phyloP scores from a whole-genome alignment of 2,329 filamentous ascomycete species.

The Fusarium duplospermum region DNA sequence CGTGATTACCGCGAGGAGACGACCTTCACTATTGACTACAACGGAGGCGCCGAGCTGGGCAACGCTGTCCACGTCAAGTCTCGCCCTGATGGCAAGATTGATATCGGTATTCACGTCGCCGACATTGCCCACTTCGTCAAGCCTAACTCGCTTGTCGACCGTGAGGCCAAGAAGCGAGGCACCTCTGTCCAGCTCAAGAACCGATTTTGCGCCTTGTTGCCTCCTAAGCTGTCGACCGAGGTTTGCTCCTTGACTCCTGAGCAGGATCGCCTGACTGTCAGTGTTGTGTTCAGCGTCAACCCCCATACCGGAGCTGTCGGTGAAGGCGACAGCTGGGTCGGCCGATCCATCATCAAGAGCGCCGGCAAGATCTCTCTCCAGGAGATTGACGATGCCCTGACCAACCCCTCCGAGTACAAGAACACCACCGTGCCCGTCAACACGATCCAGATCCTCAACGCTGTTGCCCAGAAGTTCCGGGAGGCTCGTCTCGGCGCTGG shows the following conservation, averaged over 20 bases:
- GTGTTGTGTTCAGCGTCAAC: constrained; percentile 92
- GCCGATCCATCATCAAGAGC: constrained; percentile 94
- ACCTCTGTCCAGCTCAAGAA: constrained; percentile 96
- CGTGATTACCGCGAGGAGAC: constrained; percentile 92
- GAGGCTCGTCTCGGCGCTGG: constrained; percentile 86
- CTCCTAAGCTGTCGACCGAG: constrained; percentile 84
- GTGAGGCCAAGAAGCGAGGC: constrained; percentile 97
- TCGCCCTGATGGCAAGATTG: constrained; percentile 84
- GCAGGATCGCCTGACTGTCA: constrained; percentile 91
- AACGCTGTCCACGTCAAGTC: constrained; percentile 94
- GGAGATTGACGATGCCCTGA: constrained; percentile 86
- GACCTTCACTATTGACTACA: constrained; percentile 92
- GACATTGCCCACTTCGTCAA: constrained; percentile 98
- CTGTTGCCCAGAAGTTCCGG: constrained; percentile 89
- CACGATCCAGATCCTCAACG: constrained; percentile 84
- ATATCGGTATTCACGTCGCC: constrained; percentile 94
- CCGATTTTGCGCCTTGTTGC: constrained; percentile 87
- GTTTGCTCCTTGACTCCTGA: constrained; percentile 88
- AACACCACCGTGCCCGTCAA: constrained; percentile 76
- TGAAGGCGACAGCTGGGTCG: constrained; percentile 92
- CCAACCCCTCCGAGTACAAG: constrained; percentile 69
- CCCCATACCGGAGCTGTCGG: constrained; percentile 80
- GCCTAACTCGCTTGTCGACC: constrained; percentile 92
- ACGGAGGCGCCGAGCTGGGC: constrained; percentile 87
- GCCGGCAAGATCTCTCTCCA: constrained; percentile 85